Percentiles rank a stretch among this genome's conserved stretches.
phyloP scores from a whole-genome alignment of 306 rosid genomes.

The Quercus parvula region DNA sequence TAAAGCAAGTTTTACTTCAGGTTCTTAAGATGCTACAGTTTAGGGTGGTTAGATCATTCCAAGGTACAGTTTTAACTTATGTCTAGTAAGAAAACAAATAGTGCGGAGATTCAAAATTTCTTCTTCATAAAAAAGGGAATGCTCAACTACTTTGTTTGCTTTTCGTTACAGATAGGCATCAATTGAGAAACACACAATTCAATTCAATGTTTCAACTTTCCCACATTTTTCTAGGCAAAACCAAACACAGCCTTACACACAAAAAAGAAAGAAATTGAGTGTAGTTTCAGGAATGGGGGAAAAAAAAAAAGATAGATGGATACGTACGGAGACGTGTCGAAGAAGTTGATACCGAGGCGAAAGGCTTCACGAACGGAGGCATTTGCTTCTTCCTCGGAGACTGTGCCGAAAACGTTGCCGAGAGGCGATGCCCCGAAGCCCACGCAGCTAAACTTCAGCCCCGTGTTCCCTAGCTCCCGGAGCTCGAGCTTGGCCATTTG shows the following conservation, averaged over 20 bases:
- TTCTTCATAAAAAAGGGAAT: background rate
- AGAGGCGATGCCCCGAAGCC: constrained; percentile 98
- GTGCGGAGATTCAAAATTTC: background rate
- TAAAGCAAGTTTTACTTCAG: background rate
- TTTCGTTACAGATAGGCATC: background rate
- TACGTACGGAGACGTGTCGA: constrained; percentile 89
- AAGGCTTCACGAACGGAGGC: constrained; percentile 75
- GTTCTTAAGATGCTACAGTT: background rate
- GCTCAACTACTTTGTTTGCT: background rate
- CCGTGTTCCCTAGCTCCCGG: constrained; percentile 77
- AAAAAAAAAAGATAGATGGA: background rate
- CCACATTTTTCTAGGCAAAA: constrained; percentile 1
- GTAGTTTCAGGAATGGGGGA: background rate
- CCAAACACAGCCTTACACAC: background rate
- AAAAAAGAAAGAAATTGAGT: background rate
- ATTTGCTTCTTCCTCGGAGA: constrained; percentile 61
- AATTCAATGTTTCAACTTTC: background rate
- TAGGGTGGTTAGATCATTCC: background rate
- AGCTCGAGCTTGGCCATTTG: constrained; percentile 53
- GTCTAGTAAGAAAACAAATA: background rate
- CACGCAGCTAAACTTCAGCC: constrained; percentile 66
- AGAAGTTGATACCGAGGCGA: constrained; percentile 79
- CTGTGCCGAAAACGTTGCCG: constrained; percentile 79
- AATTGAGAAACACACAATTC: background rate
- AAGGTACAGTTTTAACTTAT: background rate